Evolutionary conservation across 2,329 filamentous ascomycete genomes (phyloP).

Genomic region (Aspergillus ustus): DNA sequence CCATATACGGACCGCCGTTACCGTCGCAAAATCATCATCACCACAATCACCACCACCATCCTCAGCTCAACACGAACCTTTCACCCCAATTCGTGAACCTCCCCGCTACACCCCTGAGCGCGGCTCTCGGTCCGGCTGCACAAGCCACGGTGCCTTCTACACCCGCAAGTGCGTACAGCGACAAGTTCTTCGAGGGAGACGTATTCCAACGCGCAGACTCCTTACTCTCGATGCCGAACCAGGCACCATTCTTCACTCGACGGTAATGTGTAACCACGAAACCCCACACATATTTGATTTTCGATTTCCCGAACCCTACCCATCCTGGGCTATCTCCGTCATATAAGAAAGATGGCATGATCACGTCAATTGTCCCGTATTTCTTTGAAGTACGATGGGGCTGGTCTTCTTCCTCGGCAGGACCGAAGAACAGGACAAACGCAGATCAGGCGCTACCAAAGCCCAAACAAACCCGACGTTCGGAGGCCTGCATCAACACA

Average conservation of each 20-base stretch:
- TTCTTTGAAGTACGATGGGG: not conserved
- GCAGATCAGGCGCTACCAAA: not conserved
- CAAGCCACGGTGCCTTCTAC: slow-evolving; percentile 82
- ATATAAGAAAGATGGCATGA: not conserved
- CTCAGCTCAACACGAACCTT: slow-evolving; percentile 32
- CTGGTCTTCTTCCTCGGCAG: slow-evolving; percentile 1
- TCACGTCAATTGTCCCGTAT: not conserved
- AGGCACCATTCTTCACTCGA: slow-evolving; percentile 47
- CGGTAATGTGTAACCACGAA: slow-evolving; percentile 42
- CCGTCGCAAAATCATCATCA: slow-evolving; percentile 39
- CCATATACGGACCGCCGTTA: slow-evolving; percentile 42
- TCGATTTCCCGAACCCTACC: not conserved
- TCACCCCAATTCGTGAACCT: slow-evolving; percentile 61
- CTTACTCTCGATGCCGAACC: slow-evolving; percentile 49
- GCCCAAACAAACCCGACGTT: not conserved
- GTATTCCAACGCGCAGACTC: slow-evolving; percentile 56
- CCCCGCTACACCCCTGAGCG: slow-evolving; percentile 87
- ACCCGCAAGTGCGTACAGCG: slow-evolving; percentile 53
- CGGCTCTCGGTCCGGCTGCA: slow-evolving; percentile 84
- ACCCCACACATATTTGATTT: slow-evolving; percentile 38
- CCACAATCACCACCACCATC: slow-evolving; percentile 28
- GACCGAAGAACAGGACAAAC: not conserved
- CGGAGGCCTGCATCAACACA: slow-evolving; percentile 7
- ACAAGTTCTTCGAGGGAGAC: slow-evolving; percentile 55
- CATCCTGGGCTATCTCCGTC: not conserved